These are phyloP conservation scores for Pleoardoris graminearum DNA, from an alignment of 2,329 filamentous ascomycete genomes.

Conservation along the genomic window DNA sequence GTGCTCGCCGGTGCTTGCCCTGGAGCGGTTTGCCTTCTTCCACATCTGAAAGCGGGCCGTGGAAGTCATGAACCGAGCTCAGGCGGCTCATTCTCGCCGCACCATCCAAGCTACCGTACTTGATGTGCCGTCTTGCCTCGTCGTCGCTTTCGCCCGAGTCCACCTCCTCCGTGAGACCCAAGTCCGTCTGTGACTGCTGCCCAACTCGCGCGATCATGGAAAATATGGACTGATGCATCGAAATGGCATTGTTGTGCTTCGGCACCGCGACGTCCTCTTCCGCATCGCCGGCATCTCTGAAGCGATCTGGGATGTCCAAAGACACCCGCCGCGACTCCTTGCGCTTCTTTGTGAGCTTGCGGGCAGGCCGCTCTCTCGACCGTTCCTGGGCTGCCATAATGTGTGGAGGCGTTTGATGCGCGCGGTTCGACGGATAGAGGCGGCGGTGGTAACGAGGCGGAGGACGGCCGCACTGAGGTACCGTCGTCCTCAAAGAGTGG, in stretches of 20 bases:
- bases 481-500: constrained; percentile 19
- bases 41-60: constrained; percentile 13
- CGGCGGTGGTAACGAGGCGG: constrained; percentile 11
- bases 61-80: constrained; percentile 40
- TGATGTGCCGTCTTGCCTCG: constrained; percentile 30
- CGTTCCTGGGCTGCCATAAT: constrained; percentile 43
- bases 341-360: constrained; percentile 41
- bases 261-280: constrained; percentile 64
- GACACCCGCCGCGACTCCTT: constrained; percentile 44
- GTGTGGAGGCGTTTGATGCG: constrained; percentile 16
- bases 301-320: constrained; percentile 60
- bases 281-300: constrained; percentile 62
- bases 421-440: constrained; percentile 9
- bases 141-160: constrained; percentile 76
- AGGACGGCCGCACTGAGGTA: constrained; percentile 15
- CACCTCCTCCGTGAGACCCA: constrained; percentile 75
- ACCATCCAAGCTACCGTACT: constrained; percentile 36
- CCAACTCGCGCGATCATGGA: constrained; percentile 88
- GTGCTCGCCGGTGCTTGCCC: constrained; percentile 58
- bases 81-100: constrained; percentile 42
- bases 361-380: constrained; percentile 28
- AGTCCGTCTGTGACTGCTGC: constrained; percentile 77
- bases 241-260: constrained; percentile 54
- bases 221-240: constrained; percentile 94
- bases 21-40: constrained; percentile 22